Percentiles rank a stretch among this genome's conserved stretches.
Conservation (phyloP, 805 yeast species). For the Millerozyma miso region DNA sequence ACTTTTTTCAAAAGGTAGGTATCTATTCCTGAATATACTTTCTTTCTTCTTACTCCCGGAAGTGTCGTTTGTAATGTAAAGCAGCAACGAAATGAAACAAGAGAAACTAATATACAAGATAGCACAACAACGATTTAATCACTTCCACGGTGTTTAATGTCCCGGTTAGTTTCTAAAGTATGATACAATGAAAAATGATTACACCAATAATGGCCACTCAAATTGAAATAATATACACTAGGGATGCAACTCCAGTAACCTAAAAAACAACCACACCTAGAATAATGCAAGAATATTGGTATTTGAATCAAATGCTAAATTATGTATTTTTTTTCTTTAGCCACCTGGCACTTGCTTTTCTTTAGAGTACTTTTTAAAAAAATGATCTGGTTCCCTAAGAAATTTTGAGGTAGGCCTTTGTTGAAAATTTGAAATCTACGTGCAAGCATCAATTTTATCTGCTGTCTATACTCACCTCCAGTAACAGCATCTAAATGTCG, state of each 20-base stretch:
- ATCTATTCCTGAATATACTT: no score
- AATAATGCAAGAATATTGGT: not conserved
- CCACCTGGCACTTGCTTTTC: not conserved
- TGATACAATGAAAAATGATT: not conserved
- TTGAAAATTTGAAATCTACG: constrained; percentile 3
- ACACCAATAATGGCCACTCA: not conserved
- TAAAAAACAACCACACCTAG: not conserved
- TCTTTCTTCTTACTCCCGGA: not conserved
- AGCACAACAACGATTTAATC: not conserved
- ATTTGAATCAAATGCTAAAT: not conserved
- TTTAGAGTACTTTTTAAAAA: not conserved
- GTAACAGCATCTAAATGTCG: no score
- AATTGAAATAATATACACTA: not conserved
- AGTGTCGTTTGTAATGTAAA: not conserved
- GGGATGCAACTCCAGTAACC: not conserved
- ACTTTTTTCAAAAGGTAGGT: no score
- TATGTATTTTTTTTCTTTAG: not conserved
- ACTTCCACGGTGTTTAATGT: not conserved
- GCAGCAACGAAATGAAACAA: not conserved
- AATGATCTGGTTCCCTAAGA: constrained; percentile 1
- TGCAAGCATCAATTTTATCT: not conserved
- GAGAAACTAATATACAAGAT: not conserved
- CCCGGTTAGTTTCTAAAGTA: not conserved
- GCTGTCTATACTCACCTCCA: no score
- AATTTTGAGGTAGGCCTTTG: constrained; percentile 2